Base-by-base conservation (phyloP, 148 eudicot species). In the Cornus kousa region DNA sequence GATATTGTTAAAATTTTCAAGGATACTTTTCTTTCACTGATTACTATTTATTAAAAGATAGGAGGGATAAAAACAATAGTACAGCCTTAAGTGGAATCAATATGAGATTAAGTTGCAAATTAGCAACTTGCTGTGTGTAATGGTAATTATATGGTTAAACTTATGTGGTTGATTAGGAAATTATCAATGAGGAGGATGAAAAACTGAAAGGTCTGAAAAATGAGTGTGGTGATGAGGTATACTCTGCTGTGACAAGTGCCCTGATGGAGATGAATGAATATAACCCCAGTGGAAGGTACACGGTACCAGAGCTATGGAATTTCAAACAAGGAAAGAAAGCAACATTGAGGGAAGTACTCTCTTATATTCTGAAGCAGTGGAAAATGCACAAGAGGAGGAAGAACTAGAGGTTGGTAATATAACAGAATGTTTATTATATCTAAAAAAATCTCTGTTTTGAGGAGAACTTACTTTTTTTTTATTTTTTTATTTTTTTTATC, bases 101-200 rank as follows among this genome's bases (percentile, higher is more conserved):
- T 35, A 48, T 48, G 9, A 48, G 53, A 48, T 48, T 48, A 8
- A 48, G 5, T 0, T 3, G 4, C 5, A 48, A 48, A 48, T 8
- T 48, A 48, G 53, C 53, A 48, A 48, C 12, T 48, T 48, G 9
- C 53, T 57, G 2, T 57, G 19, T 57, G 14, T 14, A 0, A 57
- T 48, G 53, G 53, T 7, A 13, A 11, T 57, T 14, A 17, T 17
- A 9, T 17, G 20, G 11, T 57, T 57, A 5, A 5, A 23, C 5
- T 35, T 35, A 35, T 82, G 37, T 76, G 73, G 22, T 4, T 70
- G 10, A 23, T 64, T 85, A 92, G 97, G 83, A 72, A 67, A 83
- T 89, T 22, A 82, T 91, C n/a, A 69, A 89, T 72, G 86, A 87
- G 71, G 90, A 89, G 5, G 97, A 91, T 82, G 89, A 85, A 55